phyloP scores from a whole-genome alignment of 2,329 filamentous ascomycete species.

The Talaromyces sp. region DNA sequence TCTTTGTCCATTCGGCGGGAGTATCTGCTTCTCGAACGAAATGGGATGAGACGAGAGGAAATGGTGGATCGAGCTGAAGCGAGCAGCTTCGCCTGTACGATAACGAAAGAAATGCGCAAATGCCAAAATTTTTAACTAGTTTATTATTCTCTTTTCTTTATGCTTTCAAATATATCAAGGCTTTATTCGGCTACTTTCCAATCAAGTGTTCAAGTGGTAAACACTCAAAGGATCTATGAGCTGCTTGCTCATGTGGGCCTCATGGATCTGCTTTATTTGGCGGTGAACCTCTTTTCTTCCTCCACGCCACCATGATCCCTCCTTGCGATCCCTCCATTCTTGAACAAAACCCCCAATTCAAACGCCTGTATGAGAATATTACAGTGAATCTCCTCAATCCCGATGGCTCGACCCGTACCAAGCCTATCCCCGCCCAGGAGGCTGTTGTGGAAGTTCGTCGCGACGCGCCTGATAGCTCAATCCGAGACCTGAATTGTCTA shows the following conservation, averaged over 20 bases:
- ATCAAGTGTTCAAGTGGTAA: background rate
- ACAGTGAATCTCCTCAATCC: conserved; percentile 41
- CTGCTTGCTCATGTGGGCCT: background rate
- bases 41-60: conserved; percentile 10
- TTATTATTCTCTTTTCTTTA: background rate
- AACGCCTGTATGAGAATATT: conserved; percentile 44
- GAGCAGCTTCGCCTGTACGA: conserved; percentile 36
- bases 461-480: background rate
- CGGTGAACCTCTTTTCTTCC: conserved; percentile 22
- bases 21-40: conserved; percentile 17
- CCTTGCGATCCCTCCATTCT: conserved; percentile 44
- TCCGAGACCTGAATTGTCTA: background rate
- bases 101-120: conserved; percentile 44
- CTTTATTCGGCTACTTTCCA: too few relatives aligned
- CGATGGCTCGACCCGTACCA: conserved; percentile 44
- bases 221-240: background rate
- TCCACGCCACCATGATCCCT: conserved; percentile 43
- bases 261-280: conserved; percentile 6
- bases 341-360: conserved; percentile 46
- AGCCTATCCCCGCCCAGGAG: conserved; percentile 34
- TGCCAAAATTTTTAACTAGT: conserved; percentile 23
- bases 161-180: background rate
- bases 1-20: conserved; percentile 3
- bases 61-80: conserved; percentile 19
- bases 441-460: conserved; percentile 37